Conservation (phyloP, 495 filamentous ascomycete species). For the Geoglossum glabrum region DNA sequence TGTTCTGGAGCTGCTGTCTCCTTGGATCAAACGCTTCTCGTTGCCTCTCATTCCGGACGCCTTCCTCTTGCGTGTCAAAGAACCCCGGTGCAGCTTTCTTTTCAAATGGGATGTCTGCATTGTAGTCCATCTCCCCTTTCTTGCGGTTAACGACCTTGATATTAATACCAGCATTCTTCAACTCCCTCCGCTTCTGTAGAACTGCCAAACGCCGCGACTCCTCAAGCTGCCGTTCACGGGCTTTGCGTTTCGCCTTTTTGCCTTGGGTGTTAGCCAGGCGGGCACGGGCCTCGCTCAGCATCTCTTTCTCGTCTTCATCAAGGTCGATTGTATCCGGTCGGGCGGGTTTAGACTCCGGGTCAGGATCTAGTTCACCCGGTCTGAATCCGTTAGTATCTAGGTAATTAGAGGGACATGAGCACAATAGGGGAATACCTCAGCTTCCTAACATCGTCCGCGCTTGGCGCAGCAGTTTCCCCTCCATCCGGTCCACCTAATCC, state of each 20-base stretch:
- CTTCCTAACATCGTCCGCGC: conserved; percentile 79
- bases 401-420: background rate
- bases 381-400: conserved; percentile 19
- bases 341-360: conserved; percentile 93
- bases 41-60: conserved; percentile 62
- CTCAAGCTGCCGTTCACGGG: conserved; percentile 83
- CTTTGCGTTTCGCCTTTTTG: conserved; percentile 98
- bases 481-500: conserved; percentile 73
- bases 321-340: conserved; percentile 92
- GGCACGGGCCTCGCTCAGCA: conserved; percentile 92
- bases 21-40: conserved; percentile 79
- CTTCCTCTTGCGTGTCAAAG: conserved; percentile 77
- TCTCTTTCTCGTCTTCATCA: conserved; percentile 98
- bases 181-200: conserved; percentile 83
- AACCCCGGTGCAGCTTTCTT: conserved; percentile 79
- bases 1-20: conserved; percentile 88
- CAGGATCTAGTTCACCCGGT: conserved; percentile 86
- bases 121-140: conserved; percentile 97
- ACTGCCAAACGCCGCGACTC: conserved; percentile 78
- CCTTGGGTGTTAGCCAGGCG: conserved; percentile 93
- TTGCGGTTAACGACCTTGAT: conserved; percentile 89
- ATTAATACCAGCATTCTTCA: conserved; percentile 95
- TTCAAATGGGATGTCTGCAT: conserved; percentile 95
- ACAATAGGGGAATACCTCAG: conserved; percentile 30
- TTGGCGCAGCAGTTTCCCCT: conserved; percentile 70